Percentiles rank a stretch among this genome's conserved stretches.
Conservation (phyloP, 805 yeast species). For the Jamesozyma hellenica region DNA sequence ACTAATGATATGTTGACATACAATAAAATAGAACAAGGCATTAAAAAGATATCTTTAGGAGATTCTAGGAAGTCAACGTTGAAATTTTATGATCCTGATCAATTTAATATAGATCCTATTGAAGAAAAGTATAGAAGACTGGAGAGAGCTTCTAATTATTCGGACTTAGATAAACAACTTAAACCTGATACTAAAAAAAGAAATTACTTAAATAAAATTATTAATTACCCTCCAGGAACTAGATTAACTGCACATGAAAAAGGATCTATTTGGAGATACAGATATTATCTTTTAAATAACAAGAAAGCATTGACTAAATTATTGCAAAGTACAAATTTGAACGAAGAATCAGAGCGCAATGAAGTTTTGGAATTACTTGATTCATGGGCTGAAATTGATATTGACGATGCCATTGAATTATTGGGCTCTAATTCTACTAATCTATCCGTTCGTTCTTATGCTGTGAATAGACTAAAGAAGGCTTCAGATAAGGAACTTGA, state of each 20-base stretch:
- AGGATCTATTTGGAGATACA: slow-evolving; percentile 80
- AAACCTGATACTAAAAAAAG: slow-evolving; percentile 81
- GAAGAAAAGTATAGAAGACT: slow-evolving; percentile 78
- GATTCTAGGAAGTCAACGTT: slow-evolving; percentile 24
- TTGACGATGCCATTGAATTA: slow-evolving; percentile 79
- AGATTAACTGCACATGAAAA: slow-evolving; percentile 74
- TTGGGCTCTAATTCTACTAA: slow-evolving; percentile 71
- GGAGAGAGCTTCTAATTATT: slow-evolving; percentile 72
- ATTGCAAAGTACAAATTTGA: slow-evolving; percentile 81
- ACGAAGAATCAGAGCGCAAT: slow-evolving; percentile 65
- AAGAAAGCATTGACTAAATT: slow-evolving; percentile 68
- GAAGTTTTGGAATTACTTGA: slow-evolving; percentile 70
- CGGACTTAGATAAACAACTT: slow-evolving; percentile 69
- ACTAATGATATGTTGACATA: slow-evolving; percentile 19
- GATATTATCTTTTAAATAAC: slow-evolving; percentile 68
- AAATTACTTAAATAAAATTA: slow-evolving; percentile 58
- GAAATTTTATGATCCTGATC: slow-evolving; percentile 61
- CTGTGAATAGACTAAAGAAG: slow-evolving; percentile 69
- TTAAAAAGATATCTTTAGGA: slow-evolving; percentile 19
- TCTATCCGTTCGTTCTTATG: slow-evolving; percentile 68
- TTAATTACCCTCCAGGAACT: slow-evolving; percentile 74
- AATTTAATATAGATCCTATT: slow-evolving; percentile 62
- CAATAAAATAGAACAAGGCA: slow-evolving; percentile 25
- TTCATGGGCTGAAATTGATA: slow-evolving; percentile 63
- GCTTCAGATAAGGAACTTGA: slow-evolving; percentile 77